phyloP scores from a whole-genome alignment of 257 asterid genomes.

The Fraxinus pennsylvanica region DNA sequence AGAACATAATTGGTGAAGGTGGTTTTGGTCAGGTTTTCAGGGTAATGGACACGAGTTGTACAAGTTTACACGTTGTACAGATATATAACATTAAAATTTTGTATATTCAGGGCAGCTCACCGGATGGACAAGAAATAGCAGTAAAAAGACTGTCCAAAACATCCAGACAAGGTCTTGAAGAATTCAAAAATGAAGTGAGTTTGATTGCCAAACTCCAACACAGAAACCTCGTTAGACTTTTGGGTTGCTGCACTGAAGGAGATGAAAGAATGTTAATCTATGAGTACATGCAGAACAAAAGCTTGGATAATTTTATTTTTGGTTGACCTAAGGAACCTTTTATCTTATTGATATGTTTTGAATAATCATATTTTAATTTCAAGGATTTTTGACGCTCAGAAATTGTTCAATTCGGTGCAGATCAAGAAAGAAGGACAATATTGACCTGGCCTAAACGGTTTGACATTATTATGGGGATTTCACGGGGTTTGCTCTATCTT shows the following conservation, averaged over 20 bases:
- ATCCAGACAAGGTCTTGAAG: constrained; percentile 41
- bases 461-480: constrained; percentile 41
- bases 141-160: constrained; percentile 45
- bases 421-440: constrained; percentile 14
- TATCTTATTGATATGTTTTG: background rate
- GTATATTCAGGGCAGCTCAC: constrained; percentile 37
- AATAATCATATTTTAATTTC: background rate
- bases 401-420: constrained; percentile 22
- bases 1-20: constrained; percentile 42
- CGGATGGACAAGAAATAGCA: constrained; percentile 38
- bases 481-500: constrained; percentile 44
- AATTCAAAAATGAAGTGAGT: constrained; percentile 16
- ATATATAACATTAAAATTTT: background rate
- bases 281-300: constrained; percentile 43
- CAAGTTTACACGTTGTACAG: background rate
- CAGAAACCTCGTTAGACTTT: constrained; percentile 44
- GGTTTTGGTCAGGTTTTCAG: constrained; percentile 54
- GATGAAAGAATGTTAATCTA: constrained; percentile 45
- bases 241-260: constrained; percentile 44
- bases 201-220: constrained; percentile 52
- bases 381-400: background rate
- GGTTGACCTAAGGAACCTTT: constrained; percentile 22
- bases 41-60: constrained; percentile 28
- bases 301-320: constrained; percentile 41
- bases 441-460: constrained; percentile 43